A percentile compares a stretch with the other conserved stretches of the same genome.
Conservation (phyloP, 176 grass and related monocot genomes). For the Juncus inflexus region DNA sequence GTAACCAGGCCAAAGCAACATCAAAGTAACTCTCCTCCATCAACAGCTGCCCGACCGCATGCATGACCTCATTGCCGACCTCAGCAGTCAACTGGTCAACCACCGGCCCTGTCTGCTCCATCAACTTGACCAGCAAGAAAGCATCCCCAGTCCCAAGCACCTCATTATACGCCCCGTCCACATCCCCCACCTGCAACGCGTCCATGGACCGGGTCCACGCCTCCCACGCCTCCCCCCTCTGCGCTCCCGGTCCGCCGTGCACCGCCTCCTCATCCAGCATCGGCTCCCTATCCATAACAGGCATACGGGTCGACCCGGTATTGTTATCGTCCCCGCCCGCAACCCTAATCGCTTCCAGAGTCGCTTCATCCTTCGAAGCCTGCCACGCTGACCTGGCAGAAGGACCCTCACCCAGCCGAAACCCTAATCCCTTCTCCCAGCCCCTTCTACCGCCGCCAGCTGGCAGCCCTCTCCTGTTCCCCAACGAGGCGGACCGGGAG, state of each 20-base stretch:
- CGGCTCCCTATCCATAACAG: slow-evolving; percentile 39
- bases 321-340: slow-evolving; percentile 96
- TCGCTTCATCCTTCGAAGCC: slow-evolving; percentile 95
- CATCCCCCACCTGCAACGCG: slow-evolving; percentile 63
- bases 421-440: slow-evolving; percentile 80
- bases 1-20: slow-evolving; percentile 82
- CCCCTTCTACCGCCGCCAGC: slow-evolving; percentile 56
- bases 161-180: slow-evolving; percentile 79
- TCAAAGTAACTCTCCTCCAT: slow-evolving; percentile 90
- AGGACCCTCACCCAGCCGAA: slow-evolving; percentile 89
- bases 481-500: slow-evolving; percentile 54
- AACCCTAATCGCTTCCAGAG: slow-evolving; percentile 89
- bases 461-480: slow-evolving; percentile 47
- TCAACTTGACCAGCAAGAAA: slow-evolving; percentile 81
- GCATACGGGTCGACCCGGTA: slow-evolving; percentile 74
- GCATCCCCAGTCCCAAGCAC: slow-evolving; percentile 76
- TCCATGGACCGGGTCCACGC: slow-evolving; percentile 89
- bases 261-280: slow-evolving; percentile 68
- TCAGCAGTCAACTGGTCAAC: slow-evolving; percentile 80
- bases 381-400: slow-evolving; percentile 98
- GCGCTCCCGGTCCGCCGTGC: slow-evolving; percentile 53
- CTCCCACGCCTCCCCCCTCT: slow-evolving; percentile 71
- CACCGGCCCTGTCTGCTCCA: slow-evolving; percentile 91
- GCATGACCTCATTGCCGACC: slow-evolving; percentile 71
- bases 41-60: slow-evolving; percentile 75